These are phyloP conservation scores for Eutrema heterophyllum DNA, from an alignment of 345 rosid species.

Conservation along the genomic window DNA sequence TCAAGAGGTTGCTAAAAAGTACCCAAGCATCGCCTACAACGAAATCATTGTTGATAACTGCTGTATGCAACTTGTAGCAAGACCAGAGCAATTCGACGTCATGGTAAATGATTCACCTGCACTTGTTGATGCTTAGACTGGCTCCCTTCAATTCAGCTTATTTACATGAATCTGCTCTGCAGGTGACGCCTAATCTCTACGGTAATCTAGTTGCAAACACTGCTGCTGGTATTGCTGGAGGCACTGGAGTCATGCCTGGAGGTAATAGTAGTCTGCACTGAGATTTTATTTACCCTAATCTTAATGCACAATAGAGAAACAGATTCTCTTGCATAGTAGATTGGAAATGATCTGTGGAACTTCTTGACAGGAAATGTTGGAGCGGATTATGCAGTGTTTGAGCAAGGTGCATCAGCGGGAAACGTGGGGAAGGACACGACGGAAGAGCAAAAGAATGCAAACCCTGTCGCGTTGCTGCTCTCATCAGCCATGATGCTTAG, in stretches of 20 bases:
- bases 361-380: conserved; percentile 66
- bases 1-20: conserved; percentile 80
- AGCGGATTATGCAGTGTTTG: conserved; percentile 80
- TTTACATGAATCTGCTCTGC: neutral
- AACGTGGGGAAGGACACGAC: conserved; percentile 70
- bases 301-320: neutral
- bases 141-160: neutral
- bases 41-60: conserved; percentile 96
- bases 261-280: conserved; percentile 44
- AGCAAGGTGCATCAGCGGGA: conserved; percentile 97
- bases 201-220: conserved; percentile 91
- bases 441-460: conserved; percentile 65
- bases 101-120: conserved; percentile 47
- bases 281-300: neutral
- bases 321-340: neutral
- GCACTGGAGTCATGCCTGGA: conserved; percentile 99
- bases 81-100: conserved; percentile 98
- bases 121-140: neutral
- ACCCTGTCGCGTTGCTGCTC: conserved; percentile 84
- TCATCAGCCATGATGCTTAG: conserved; percentile 99
- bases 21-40: conserved; percentile 80
- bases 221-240: conserved; percentile 97
- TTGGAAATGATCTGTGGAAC: neutral
- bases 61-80: conserved; percentile 97
- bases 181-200: conserved; percentile 94